phyloP scores from a whole-genome alignment of 352 stramenopile genomes.

The Globisporangium spinosum region DNA sequence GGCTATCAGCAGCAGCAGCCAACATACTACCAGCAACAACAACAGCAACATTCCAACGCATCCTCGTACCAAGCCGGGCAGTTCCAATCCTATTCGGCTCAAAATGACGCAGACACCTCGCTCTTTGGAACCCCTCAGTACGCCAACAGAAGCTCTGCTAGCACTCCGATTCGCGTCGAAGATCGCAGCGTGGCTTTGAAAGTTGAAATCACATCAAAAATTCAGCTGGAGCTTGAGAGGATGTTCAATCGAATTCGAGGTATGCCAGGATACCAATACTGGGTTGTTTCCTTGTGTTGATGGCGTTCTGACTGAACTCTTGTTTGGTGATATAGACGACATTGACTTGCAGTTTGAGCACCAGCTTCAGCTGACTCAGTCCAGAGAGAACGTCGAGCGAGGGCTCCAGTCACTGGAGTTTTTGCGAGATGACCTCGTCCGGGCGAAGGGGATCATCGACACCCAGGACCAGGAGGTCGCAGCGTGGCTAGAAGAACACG shows the following conservation, averaged over 20 bases:
- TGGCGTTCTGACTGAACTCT: not conserved
- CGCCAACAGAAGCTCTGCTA: not conserved
- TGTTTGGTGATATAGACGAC: conserved; percentile 33
- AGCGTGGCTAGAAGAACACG: conserved; percentile 72
- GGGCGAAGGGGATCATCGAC: conserved; percentile 47
- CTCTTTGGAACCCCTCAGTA: conserved; percentile 38
- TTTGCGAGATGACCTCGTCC: conserved; percentile 59
- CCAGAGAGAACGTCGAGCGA: conserved; percentile 66
- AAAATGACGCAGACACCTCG: conserved; percentile 26
- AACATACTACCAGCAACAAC: conserved; percentile 45
- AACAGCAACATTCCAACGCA: conserved; percentile 17
- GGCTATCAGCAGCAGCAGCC: conserved; percentile 18
- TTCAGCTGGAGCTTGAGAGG: conserved; percentile 75
- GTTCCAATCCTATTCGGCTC: conserved; percentile 17
- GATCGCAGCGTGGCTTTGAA: conserved; percentile 55
- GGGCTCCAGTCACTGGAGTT: conserved; percentile 74
- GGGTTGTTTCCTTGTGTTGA: not conserved
- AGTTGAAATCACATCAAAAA: conserved; percentile 69
- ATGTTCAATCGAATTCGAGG: conserved; percentile 79
- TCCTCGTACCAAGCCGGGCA: conserved; percentile 22
- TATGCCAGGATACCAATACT: conserved; percentile 9
- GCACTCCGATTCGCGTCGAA: conserved; percentile 22
- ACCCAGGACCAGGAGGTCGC: conserved; percentile 57
- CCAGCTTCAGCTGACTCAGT: conserved; percentile 79
- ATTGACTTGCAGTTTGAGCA: conserved; percentile 87